Evolutionary conservation across 768 basidiomycete species (phyloP).

Genomic region (Lactarius pseudohatsudake): DNA sequence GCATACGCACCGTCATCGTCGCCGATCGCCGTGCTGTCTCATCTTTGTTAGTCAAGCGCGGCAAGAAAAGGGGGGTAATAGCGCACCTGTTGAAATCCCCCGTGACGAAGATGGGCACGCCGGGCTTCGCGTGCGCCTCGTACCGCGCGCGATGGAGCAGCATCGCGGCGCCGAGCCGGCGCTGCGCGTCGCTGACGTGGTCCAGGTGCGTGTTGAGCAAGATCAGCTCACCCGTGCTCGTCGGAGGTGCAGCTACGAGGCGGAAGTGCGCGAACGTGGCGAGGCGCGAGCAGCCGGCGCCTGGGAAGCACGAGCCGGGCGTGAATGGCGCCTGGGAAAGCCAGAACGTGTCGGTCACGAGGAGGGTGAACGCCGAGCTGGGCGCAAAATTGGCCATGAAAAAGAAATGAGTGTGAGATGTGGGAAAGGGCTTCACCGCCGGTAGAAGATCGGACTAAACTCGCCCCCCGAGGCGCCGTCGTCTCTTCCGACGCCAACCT

Average conservation of each 20-base stretch:
- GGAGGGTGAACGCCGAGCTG: slow-evolving; percentile 40
- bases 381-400: background rate
- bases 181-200: slow-evolving; percentile 51
- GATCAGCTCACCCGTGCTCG: slow-evolving; percentile 35
- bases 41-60: background rate
- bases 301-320: slow-evolving; percentile 48
- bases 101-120: slow-evolving; percentile 44
- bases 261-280: slow-evolving; percentile 48
- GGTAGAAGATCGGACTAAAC: slow-evolving; percentile 63
- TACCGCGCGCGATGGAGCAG: slow-evolving; percentile 49
- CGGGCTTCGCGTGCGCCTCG: slow-evolving; percentile 41
- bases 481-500: slow-evolving; percentile 64
- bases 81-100: slow-evolving; percentile 51
- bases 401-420: background rate
- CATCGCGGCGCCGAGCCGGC: slow-evolving; percentile 52
- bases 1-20: slow-evolving; percentile 50
- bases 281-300: slow-evolving; percentile 50
- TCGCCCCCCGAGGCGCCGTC: slow-evolving; percentile 57
- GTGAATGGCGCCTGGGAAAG: slow-evolving; percentile 54
- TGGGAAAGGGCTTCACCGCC: slow-evolving; percentile 35
- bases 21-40: slow-evolving; percentile 43
- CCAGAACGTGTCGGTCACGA: slow-evolving; percentile 54
- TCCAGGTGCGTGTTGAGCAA: slow-evolving; percentile 57
- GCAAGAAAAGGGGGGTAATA: background rate
- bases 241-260: slow-evolving; percentile 23